Evolutionary conservation across 129 eudicot genomes (phyloP).

Genomic region (Tanacetum coccineum): DNA sequence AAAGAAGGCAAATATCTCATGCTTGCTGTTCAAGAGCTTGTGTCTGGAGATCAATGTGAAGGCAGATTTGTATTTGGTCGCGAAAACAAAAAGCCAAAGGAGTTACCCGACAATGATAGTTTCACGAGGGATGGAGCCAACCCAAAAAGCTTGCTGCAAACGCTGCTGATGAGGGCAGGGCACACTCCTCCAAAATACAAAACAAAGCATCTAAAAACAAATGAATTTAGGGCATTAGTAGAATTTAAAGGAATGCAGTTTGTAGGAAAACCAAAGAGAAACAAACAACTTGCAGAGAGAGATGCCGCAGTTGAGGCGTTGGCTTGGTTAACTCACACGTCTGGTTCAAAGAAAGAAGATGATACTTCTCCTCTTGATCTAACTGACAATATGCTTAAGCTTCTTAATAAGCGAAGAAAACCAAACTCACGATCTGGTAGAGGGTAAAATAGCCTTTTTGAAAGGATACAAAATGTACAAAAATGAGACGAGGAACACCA

Average conservation of each 20-base stretch:
- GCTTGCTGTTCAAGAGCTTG: slow-evolving; percentile 90
- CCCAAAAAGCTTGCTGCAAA: slow-evolving; percentile 89
- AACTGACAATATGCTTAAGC: slow-evolving; percentile 88
- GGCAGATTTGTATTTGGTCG: slow-evolving; percentile 95
- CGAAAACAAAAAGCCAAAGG: slow-evolving; percentile 63
- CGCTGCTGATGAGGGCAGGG: slow-evolving; percentile 94
- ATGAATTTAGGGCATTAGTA: slow-evolving; percentile 89
- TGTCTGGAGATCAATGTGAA: slow-evolving; percentile 89
- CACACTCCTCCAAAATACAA: slow-evolving; percentile 95
- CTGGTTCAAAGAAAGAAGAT: slow-evolving; percentile 47
- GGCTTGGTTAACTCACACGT: slow-evolving; percentile 92
- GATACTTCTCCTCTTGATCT: slow-evolving; percentile 55
- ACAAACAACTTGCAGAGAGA: slow-evolving; percentile 82
- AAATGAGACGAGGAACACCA: slow-evolving; percentile 6
- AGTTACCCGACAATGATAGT: slow-evolving; percentile 42
- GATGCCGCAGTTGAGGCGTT: slow-evolving; percentile 95
- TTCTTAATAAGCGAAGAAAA: slow-evolving; percentile 67
- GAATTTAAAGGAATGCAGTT: slow-evolving; percentile 98
- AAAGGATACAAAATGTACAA: slow-evolving; percentile 9
- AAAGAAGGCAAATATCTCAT: slow-evolving; percentile 91
- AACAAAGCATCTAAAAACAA: slow-evolving; percentile 89
- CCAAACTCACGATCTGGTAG: slow-evolving; percentile 45
- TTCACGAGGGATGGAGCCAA: slow-evolving; percentile 89
- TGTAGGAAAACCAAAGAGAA: slow-evolving; percentile 89
- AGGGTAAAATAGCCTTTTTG: slow-evolving; percentile 5